Evolutionary conservation across 78 protist genomes (phyloP).

Genomic region (Dictyostelium capitatum): DNA sequence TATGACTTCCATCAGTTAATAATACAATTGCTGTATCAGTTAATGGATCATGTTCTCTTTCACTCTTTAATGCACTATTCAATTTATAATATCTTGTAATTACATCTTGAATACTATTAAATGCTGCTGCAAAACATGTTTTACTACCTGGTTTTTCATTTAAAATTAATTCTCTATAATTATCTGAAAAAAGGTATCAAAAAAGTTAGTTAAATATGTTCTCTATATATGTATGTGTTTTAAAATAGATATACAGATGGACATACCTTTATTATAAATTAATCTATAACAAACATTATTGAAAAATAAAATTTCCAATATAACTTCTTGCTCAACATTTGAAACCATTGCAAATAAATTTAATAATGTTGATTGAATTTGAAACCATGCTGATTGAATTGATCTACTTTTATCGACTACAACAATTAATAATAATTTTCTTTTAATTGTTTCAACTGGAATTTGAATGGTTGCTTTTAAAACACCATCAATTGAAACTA

Average conservation of each 20-base stretch:
- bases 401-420: constrained; percentile 65
- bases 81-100: constrained; percentile 28
- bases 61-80: constrained; percentile 6
- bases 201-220: too few species aligned
- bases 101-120: constrained; percentile 20
- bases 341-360: constrained; percentile 13
- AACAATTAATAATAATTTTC: constrained; percentile 48
- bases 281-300: constrained; percentile 42
- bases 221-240: too few species aligned
- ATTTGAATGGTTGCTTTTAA: constrained; percentile 10
- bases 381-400: constrained; percentile 50
- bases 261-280: constrained; percentile 20
- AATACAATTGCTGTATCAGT: constrained; percentile 56
- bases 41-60: constrained; percentile 25
- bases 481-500: constrained; percentile 25
- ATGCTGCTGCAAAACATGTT: constrained; percentile 70
- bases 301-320: constrained; percentile 54
- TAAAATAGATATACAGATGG: too few species aligned
- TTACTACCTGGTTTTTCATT: constrained; percentile 51
- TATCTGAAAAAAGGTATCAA: not conserved
- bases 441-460: constrained; percentile 20
- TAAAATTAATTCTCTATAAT: constrained; percentile 42
- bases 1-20: constrained; percentile 68
- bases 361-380: constrained; percentile 49
- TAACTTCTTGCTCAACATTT: constrained; percentile 6